Evolutionary conservation across 371 early-diverging fungal genomes (phyloP), one percentile per base, ranked within the genome.

Genomic region (Mucor velutinosus): DNA sequence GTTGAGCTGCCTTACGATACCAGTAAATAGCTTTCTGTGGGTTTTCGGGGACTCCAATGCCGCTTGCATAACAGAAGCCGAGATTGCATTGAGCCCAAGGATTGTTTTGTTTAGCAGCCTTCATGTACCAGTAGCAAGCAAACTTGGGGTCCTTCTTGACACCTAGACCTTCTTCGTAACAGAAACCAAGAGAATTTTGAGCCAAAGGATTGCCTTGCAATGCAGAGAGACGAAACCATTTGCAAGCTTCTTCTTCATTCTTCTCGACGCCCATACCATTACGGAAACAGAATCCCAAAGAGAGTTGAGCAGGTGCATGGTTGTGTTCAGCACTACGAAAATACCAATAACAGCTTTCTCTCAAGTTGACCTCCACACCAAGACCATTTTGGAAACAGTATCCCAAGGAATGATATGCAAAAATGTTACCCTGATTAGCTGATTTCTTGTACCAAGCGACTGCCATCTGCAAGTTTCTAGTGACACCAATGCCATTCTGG

Each of bases 351-450:
- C 94, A 85, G 4, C 95, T 94, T 71, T 86, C 73, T 14, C 76
- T 60, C 7, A 87, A 64, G 73, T 92, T 80, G 12, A 81, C 69
- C 37, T 33, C 47, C 75, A 93, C 89, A 12, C 95, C 95, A 47
- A 93, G 84, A 17, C 95, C 97, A 70, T 96, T 93, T 59, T 93
- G 94, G 72, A 90, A 95, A 72, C 97, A 96, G 70, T 92, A 95
- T 7, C 95, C 98, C 35, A 96, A 84, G 3, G 93, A 92, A 60
- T 94, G 93, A 59, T 87, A 87, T 3, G 94, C 96, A 66, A 92
- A 88, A 12, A 90, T 85, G 64, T 93, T 92, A 25, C 92, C 93
- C 33, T 87, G 87, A 41, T 86, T 88, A 2, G 95, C 95, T 27
- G 94, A 85, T 58, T 86, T 84, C 60, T 80, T 79, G 73, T 86